Evolutionary conservation across 257 asterid species (phyloP), one percentile per base, ranked within the genome.

Genomic region (Fraxinus quadrangulata): DNA sequence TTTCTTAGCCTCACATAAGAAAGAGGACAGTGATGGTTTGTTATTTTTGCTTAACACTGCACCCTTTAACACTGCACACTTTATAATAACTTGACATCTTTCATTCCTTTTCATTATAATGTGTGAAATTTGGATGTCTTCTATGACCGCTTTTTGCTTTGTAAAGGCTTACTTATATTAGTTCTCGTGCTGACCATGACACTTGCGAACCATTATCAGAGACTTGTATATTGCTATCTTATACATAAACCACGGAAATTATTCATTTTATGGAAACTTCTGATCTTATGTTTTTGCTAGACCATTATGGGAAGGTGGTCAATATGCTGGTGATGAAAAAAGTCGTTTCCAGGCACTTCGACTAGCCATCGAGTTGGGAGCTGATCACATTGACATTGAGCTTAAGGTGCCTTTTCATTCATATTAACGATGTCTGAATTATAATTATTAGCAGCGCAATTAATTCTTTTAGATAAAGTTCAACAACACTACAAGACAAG

Each of bases 251-350:
- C 47, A 6, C 14, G 36, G 66, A 59, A 67, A 42, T 61, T 56
- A 34, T 78, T 63, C 72, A 73, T 66, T 75, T 80, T 31, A 19
- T 42, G 40, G 69, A 76, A 37, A 40, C 47, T 63, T 63, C 73
- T 75, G 77, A 69, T 70, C 47, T 74, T 24, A 45, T 85, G 47
- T 26, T 77, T 77, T 31, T 67, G 26, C 63, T 80, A 96, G 99
- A 86, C 99, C 99, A 33, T 81, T 54, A 34, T 95, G 99, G 99
- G 99, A 95, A 88, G 99, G 99, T 81, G 99, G 99, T 81, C 84
- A 83, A 75, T 95, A 95, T 78, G 89, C 81, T 79, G 99, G 99
- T 76, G 97, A 90, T 79, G 99, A 95, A 77, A 86, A 71, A 63
- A 81, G 82, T 78, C 95, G 98, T 72, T 80, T 87, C 56, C 81